Evolutionary conservation across 1,139 yeast species (phyloP), one percentile per base, ranked within the genome.

Genomic region (Nakaseomyces uthaithaninus): DNA sequence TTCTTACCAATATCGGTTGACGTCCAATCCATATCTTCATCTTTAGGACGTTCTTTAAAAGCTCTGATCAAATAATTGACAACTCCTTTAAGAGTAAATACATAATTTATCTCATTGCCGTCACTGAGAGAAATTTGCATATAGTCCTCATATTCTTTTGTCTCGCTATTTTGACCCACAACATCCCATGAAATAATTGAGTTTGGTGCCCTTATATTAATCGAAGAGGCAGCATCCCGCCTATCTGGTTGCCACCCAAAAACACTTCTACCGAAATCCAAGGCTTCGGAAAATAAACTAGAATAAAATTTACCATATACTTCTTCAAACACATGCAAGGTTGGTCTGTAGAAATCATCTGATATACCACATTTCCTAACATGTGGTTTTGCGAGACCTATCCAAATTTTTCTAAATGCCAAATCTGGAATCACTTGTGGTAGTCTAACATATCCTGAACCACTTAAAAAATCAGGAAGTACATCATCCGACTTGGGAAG

Each of bases 111-210:
- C 12, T 23, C 23, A 23, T 36, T 33, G 8, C 33, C 33, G 16
- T 36, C 38, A 20, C 38, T 36, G 1, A 36, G 4, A n/a, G 38
- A 22, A 3, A 36, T 16, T 14, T 22, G 20, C 33, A 36, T 26
- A 26, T 36, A 36, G 31, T 36, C 38, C 18, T 36, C 38, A 12
- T 26, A 36, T 12, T 17, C 7, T n/a, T 8, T 2, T 6, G 38
- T 27, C 38, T 38, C 42, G 17, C 15, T 10, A 31, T 44, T 17
- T 28, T 39, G 15, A 38, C 28, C 16, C 33, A 37, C 17, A 35
- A 43, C 25, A 24, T 31, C 37, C 41, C 37, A 38, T 23, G 19
- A n/a, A 7, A 17, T 30, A 25, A 37, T 30, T 3, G 35, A 26
- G 14, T 35, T 20, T 7, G 37, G 36, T 10, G 33, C 14, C 17